Conservation (phyloP, 2,329 filamentous ascomycete genomes). For the Pseudocercospora macadamiae region DNA sequence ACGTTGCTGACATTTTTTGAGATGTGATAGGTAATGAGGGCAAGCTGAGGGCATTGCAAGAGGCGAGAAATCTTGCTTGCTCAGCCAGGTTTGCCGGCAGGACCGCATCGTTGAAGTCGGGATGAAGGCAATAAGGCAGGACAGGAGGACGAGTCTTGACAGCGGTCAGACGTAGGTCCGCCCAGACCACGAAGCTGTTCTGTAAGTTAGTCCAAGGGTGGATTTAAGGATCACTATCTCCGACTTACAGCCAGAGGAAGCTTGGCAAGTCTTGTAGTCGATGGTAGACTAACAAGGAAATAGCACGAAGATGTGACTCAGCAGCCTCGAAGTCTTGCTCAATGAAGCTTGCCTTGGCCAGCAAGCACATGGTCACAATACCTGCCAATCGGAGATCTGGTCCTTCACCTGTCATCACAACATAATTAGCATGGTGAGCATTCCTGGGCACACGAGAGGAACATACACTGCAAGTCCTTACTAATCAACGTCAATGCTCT, state of each 20-base stretch:
- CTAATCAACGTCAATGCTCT: not conserved
- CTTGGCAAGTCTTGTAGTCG: not conserved
- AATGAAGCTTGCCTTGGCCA: slow-evolving; percentile 2
- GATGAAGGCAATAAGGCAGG: not conserved
- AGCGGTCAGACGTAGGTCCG: slow-evolving; percentile 4
- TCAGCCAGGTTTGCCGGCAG: not conserved
- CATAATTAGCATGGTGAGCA: not conserved
- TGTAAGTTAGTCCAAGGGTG: not conserved
- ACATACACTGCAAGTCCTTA: not conserved
- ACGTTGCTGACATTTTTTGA: not conserved
- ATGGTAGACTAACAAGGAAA: not conserved
- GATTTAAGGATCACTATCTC: not conserved
- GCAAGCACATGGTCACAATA: slow-evolving; percentile 1
- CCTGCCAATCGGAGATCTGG: not conserved
- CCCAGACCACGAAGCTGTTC: slow-evolving; percentile 1
- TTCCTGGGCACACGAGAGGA: no score
- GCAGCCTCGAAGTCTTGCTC: slow-evolving; percentile 3
- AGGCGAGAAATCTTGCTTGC: not conserved
- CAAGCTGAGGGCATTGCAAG: slow-evolving; percentile 1
- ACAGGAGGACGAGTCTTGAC: not conserved
- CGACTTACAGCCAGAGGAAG: slow-evolving; percentile 10
- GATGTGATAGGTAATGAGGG: not conserved
- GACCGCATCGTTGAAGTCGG: not conserved
- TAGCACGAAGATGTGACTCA: not conserved
- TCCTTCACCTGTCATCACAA: not conserved